Percentiles rank a stretch among this genome's conserved stretches.
Conservation (phyloP, 441 rosid species). For the Pelargonium citronellum region DNA sequence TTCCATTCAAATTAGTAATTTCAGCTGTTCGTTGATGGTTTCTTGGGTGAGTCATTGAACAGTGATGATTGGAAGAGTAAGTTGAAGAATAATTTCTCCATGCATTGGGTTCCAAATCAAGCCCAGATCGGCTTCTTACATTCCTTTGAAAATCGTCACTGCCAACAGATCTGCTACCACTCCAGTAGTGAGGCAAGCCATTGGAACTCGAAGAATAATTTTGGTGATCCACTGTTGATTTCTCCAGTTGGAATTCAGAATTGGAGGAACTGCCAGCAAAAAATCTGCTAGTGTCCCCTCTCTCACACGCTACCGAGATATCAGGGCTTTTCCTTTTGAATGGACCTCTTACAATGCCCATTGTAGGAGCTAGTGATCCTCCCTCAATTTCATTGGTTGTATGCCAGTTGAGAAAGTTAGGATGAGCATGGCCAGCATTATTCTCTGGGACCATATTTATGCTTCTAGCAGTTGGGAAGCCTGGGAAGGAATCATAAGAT, state of each 20-base stretch:
- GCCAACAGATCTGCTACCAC: constrained; percentile 14
- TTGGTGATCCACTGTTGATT: constrained; percentile 21
- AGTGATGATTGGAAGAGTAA: constrained; percentile 15
- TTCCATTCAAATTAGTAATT: constrained; percentile 10
- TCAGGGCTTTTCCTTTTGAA: constrained; percentile 26
- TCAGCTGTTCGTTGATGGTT: constrained; percentile 12
- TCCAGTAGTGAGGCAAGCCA: constrained; percentile 22
- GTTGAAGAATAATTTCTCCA: constrained; percentile 18
- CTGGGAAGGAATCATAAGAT: constrained; percentile 19
- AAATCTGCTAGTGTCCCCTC: constrained; percentile 23
- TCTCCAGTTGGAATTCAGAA: constrained; percentile 18
- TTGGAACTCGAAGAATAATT: constrained; percentile 18
- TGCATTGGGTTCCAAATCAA: constrained; percentile 27
- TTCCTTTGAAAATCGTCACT: constrained; percentile 26
- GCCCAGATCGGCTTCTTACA: constrained; percentile 29
- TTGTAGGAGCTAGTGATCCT: constrained; percentile 20
- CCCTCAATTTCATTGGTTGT: constrained; percentile 22
- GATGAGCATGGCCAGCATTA: constrained; percentile 17
- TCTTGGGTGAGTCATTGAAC: constrained; percentile 15
- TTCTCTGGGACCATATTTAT: constrained; percentile 19
- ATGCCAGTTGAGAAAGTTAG: constrained; percentile 16
- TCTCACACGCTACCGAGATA: constrained; percentile 15
- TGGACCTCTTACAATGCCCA: constrained; percentile 22
- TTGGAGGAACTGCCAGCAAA: constrained; percentile 33
- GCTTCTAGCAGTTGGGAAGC: constrained; percentile 21